Evolutionary conservation across 108 stramenopile genomes (phyloP).

Genomic region (Seminavis robusta): DNA sequence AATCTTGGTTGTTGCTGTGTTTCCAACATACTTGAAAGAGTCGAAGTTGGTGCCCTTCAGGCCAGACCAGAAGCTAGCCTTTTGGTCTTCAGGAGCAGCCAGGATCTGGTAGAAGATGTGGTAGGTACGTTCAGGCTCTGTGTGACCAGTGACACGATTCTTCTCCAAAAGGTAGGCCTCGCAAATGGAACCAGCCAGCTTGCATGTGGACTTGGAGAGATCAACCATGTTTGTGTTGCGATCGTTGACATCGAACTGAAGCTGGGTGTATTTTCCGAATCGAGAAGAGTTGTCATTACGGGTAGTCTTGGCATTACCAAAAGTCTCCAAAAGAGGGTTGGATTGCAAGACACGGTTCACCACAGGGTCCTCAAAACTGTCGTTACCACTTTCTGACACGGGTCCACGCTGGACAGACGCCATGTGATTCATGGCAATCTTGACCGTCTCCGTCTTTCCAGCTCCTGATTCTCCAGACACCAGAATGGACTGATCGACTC

Average conservation of each 20-base stretch:
- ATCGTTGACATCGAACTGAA: constrained; percentile 62
- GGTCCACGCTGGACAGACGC: constrained; percentile 36
- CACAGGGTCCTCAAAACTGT: constrained; percentile 28
- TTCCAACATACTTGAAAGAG: constrained; percentile 65
- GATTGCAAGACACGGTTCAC: constrained; percentile 76
- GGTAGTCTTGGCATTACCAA: constrained; percentile 83
- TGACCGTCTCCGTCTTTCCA: constrained; percentile 85
- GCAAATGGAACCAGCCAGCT: constrained; percentile 68
- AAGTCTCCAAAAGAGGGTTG: constrained; percentile 76
- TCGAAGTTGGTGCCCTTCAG: constrained; percentile 56
- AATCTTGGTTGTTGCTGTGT: constrained; percentile 35
- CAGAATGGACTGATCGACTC: constrained; percentile 67
- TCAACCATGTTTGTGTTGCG: constrained; percentile 34
- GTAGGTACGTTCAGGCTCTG: constrained; percentile 94
- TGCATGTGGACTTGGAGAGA: constrained; percentile 54
- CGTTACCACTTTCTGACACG: too few species aligned
- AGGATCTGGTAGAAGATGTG: constrained; percentile 98
- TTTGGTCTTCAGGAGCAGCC: constrained; percentile 62
- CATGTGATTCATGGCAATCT: constrained; percentile 89
- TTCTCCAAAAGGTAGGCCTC: constrained; percentile 96
- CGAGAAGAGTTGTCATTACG: constrained; percentile 78
- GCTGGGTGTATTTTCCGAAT: constrained; percentile 82
- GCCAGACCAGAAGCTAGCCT: constrained; percentile 66
- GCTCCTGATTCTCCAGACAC: constrained; percentile 89
- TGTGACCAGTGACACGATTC: constrained; percentile 86